phyloP scores from a whole-genome alignment of 2,329 filamentous ascomycete genomes.

The Thelonectria rubi region DNA sequence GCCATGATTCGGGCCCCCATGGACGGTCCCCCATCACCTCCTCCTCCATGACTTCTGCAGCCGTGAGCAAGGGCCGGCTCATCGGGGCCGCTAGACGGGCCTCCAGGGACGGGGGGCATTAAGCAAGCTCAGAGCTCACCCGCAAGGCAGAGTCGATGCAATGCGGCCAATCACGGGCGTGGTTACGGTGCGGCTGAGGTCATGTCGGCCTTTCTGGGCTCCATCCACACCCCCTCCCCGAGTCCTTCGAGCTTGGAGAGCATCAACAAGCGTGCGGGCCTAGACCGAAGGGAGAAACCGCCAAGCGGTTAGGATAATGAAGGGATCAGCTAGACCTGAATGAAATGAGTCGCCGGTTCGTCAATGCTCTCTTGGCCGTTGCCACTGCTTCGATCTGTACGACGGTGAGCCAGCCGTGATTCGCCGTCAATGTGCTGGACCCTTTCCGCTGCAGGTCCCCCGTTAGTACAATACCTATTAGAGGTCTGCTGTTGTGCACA shows the following conservation, averaged over 20 bases:
- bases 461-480: not conserved
- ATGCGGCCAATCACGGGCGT: conserved; percentile 30
- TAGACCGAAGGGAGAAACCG: conserved; percentile 10
- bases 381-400: too few species aligned
- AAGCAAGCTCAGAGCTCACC: conserved; percentile 11
- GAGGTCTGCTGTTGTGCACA: conserved; percentile 1
- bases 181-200: conserved; percentile 38
- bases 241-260: too few species aligned
- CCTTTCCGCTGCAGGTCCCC: not conserved
- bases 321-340: not conserved
- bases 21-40: not conserved
- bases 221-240: conserved; percentile 6
- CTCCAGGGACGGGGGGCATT: conserved; percentile 22
- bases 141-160: conserved; percentile 35
- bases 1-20: conserved; percentile 6
- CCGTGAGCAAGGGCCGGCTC: conserved; percentile 24
- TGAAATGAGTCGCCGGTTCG: not conserved
- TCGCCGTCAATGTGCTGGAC: too few species aligned
- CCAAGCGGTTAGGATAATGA: conserved; percentile 8
- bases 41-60: conserved; percentile 3
- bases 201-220: conserved; percentile 20
- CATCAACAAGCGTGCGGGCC: not conserved
- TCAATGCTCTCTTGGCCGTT: not conserved
- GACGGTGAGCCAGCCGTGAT: too few species aligned
- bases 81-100: conserved; percentile 36